A percentile compares a stretch with the other conserved stretches of the same genome.
Conservation (phyloP, 225 moss, liverwort and hornwort species). For the Lunularia cruciata region DNA sequence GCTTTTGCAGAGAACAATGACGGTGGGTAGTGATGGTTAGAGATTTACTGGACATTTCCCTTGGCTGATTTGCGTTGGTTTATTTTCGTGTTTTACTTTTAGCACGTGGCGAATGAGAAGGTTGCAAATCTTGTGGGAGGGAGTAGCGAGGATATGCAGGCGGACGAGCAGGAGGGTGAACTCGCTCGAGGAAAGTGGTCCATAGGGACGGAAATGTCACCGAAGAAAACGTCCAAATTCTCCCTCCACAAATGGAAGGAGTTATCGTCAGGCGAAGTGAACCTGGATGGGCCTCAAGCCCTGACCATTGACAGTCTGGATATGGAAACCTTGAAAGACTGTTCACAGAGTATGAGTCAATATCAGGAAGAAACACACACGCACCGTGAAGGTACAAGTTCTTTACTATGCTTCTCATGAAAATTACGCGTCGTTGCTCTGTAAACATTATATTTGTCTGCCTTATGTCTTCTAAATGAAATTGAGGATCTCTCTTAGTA, state of each 20-base stretch:
- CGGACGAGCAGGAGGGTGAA: not conserved
- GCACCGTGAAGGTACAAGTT: not conserved
- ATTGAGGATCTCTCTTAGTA: no score
- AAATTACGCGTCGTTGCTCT: no score
- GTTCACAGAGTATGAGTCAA: not conserved
- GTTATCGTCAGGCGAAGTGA: constrained; percentile 9
- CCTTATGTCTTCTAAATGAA: no score
- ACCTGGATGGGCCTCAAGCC: not conserved
- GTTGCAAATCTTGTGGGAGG: not conserved
- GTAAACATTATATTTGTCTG: no score
- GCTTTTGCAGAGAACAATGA: not conserved
- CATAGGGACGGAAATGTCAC: not conserved
- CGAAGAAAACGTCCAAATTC: constrained; percentile 25
- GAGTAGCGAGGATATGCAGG: not conserved
- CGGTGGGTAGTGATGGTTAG: no score
- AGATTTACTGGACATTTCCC: not conserved
- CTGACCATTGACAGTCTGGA: constrained; percentile 22
- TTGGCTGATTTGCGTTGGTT: not conserved
- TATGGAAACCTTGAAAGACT: constrained; percentile 26
- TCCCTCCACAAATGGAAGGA: constrained; percentile 40
- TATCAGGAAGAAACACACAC: not conserved
- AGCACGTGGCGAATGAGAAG: constrained; percentile 32
- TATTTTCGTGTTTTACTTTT: not conserved
- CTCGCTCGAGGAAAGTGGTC: not conserved
- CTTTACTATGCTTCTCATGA: no score